Conservation (phyloP, 2,329 filamentous ascomycete genomes). For the Cryphonectria naterciae region DNA sequence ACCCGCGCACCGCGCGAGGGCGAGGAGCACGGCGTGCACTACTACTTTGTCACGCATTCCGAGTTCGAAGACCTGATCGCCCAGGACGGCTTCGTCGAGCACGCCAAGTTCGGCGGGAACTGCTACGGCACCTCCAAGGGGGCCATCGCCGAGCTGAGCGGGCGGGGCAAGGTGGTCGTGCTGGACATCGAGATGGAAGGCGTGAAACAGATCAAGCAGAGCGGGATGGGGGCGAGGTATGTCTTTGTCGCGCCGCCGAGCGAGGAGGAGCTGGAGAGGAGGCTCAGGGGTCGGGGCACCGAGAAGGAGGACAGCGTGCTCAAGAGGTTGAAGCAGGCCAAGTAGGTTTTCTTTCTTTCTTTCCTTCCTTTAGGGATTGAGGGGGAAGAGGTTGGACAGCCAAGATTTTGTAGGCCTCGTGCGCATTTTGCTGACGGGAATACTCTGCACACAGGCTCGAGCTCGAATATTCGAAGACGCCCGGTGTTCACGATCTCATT, state of each 20-base stretch:
- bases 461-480: constrained; percentile 71
- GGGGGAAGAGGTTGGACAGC: neutral
- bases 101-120: constrained; percentile 82
- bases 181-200: constrained; percentile 99
- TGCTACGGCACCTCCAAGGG: constrained; percentile 82
- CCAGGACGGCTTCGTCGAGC: constrained; percentile 80
- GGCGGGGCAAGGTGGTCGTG: constrained; percentile 75
- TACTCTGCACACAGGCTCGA: constrained; percentile 51
- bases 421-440: constrained; percentile 5
- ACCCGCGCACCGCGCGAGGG: constrained; percentile 76
- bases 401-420: neutral
- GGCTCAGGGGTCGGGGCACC: constrained; percentile 76
- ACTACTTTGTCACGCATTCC: constrained; percentile 73
- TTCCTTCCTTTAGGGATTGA: too few relatives aligned
- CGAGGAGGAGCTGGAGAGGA: constrained; percentile 71
- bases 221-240: constrained; percentile 75
- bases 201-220: constrained; percentile 88
- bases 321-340: constrained; percentile 72
- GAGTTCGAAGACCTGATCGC: constrained; percentile 70
- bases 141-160: constrained; percentile 76
- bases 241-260: constrained; percentile 84
- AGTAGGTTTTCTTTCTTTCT: constrained; percentile 34
- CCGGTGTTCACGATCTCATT: constrained; percentile 57
- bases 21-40: constrained; percentile 77
- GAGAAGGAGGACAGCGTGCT: constrained; percentile 74